Percentiles rank a stretch among this genome's conserved stretches.
Conservation (phyloP, 257 asterid species). For the Capsicum baccatum region DNA sequence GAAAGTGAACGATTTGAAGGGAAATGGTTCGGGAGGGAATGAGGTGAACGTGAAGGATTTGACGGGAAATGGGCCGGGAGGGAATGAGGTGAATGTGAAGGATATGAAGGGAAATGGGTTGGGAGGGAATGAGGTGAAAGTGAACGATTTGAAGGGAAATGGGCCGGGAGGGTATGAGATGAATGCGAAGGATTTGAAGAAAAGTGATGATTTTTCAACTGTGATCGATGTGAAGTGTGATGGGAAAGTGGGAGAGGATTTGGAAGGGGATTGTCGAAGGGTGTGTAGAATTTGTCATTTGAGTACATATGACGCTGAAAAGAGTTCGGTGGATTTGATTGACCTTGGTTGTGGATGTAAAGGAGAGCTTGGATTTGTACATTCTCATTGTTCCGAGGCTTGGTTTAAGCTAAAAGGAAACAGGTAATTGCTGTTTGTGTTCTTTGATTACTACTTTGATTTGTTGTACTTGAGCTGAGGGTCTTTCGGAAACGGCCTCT, state of each 20-base stretch:
- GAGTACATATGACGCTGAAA: conserved; percentile 56
- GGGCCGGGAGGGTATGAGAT: too few species aligned
- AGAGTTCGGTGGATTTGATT: conserved; percentile 50
- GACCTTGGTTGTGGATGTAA: conserved; percentile 93
- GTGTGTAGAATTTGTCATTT: conserved; percentile 80
- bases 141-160: too few species aligned
- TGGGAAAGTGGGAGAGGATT: conserved; percentile 24
- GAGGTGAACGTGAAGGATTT: neutral
- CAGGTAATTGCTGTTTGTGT: conserved; percentile 47
- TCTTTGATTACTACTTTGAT: neutral
- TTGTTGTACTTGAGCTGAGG: too few species aligned
- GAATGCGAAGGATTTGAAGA: too few species aligned
- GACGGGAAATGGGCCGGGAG: neutral
- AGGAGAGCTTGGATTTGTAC: conserved; percentile 87
- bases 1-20: too few species aligned
- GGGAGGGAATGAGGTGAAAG: too few species aligned
- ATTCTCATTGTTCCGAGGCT: conserved; percentile 70
- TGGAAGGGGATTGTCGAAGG: conserved; percentile 46
- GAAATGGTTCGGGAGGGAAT: neutral
- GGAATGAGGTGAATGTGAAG: conserved; percentile 2
- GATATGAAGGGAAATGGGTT: neutral
- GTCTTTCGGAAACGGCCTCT: too few species aligned
- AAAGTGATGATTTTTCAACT: conserved; percentile 41
- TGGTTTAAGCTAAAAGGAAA: conserved; percentile 79
- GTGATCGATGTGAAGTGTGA: conserved; percentile 46